Conservation (phyloP, 495 filamentous ascomycete species). For the Hypoxylon lenormandii region DNA sequence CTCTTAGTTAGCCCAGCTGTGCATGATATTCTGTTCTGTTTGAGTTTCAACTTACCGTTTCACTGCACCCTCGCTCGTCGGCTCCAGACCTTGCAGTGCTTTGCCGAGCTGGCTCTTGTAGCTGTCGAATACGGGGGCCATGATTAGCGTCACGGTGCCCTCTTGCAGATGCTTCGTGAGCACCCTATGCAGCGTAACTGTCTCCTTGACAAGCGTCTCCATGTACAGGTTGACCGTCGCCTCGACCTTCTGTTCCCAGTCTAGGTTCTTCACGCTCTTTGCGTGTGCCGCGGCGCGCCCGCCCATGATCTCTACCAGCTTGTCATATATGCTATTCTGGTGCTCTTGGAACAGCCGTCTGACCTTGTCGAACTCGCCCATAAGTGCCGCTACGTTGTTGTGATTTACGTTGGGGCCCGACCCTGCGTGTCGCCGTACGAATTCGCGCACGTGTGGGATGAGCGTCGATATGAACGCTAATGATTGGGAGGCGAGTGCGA, state of each 20-base stretch:
- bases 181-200: constrained; percentile 85
- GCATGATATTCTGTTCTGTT: constrained; percentile 66
- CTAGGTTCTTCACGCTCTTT: constrained; percentile 77
- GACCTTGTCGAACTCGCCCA: constrained; percentile 94
- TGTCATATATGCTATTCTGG: constrained; percentile 91
- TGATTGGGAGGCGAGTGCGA: constrained; percentile 90
- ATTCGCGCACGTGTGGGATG: constrained; percentile 91
- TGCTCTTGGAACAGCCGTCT: constrained; percentile 90
- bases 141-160: constrained; percentile 82
- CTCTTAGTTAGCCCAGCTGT: constrained; percentile 33
- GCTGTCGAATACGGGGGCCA: constrained; percentile 86
- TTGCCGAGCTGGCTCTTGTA: constrained; percentile 86
- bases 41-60: constrained; percentile 69
- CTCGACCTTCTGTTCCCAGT: constrained; percentile 72
- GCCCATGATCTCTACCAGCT: constrained; percentile 95
- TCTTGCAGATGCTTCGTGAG: constrained; percentile 86
- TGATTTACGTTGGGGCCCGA: constrained; percentile 66
- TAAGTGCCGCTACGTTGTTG: constrained; percentile 61
- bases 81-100: constrained; percentile 74
- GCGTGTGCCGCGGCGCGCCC: constrained; percentile 77
- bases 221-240: constrained; percentile 76
- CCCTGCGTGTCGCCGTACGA: constrained; percentile 80
- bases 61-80: constrained; percentile 75
- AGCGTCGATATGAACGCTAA: constrained; percentile 86
- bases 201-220: constrained; percentile 91